These are phyloP conservation scores for Centrapalus pauciflorus DNA, from an alignment of 129 eudicot species.

Conservation along the genomic window DNA sequence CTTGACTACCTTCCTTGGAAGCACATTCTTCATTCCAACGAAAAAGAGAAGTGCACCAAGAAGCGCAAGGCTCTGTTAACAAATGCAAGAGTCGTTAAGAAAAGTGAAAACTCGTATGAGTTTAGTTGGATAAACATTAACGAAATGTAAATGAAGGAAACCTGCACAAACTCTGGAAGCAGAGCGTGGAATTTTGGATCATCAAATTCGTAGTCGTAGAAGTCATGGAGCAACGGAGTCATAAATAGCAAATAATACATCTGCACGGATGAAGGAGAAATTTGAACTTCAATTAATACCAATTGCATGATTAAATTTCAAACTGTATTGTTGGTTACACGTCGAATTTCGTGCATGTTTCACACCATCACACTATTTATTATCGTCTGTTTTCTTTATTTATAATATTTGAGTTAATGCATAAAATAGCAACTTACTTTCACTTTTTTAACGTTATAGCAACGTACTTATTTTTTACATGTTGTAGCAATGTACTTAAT, in stretches of 20 bases:
- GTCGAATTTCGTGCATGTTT: no score
- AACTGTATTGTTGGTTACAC: background rate
- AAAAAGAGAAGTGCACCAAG: slow-evolving; percentile 76
- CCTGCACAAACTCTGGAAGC: slow-evolving; percentile 58
- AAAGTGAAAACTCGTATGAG: background rate
- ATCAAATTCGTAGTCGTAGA: slow-evolving; percentile 47
- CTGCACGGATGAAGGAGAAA: slow-evolving; percentile 33
- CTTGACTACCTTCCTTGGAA: slow-evolving; percentile 52
- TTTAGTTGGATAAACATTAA: no score
- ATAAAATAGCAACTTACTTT: no score
- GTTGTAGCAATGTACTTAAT: no score
- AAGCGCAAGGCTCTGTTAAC: slow-evolving; percentile 51
- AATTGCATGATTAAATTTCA: background rate
- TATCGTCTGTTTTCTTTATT: no score
- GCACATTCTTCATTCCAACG: slow-evolving; percentile 77
- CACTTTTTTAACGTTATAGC: no score
- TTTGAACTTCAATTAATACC: background rate
- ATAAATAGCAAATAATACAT: slow-evolving; percentile 41
- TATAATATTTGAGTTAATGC: no score
- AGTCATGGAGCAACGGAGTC: slow-evolving; percentile 60
- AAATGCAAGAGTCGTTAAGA: background rate
- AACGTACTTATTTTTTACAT: no score
- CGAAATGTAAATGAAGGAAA: slow-evolving; percentile 17
- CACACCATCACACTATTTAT: no score
- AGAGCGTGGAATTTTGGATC: slow-evolving; percentile 36